Conservation (phyloP, 306 rosid genomes). For the Malus sylvestris region DNA sequence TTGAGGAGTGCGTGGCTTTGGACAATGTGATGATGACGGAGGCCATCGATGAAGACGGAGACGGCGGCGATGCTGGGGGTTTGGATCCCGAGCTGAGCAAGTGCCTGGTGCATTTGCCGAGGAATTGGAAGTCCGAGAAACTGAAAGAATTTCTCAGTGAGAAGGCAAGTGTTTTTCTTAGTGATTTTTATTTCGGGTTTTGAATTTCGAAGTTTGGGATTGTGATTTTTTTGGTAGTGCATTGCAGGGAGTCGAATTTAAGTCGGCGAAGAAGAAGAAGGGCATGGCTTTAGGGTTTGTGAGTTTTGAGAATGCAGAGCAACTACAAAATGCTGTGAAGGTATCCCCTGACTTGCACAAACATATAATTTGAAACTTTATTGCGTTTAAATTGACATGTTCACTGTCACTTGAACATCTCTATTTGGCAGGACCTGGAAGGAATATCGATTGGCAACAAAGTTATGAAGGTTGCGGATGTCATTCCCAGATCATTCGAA, state of each 20-base stretch:
- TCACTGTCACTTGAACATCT: conserved; percentile 1
- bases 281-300: conserved; percentile 76
- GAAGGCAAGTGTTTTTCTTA: conserved; percentile 32
- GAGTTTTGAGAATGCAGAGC: conserved; percentile 63
- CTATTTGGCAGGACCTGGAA: conserved; percentile 45
- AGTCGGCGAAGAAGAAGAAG: conserved; percentile 78
- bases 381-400: neutral
- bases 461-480: conserved; percentile 62
- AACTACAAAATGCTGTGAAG: conserved; percentile 47
- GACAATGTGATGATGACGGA: conserved; percentile 74
- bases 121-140: conserved; percentile 64
- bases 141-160: conserved; percentile 47
- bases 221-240: neutral
- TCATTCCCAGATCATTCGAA: conserved; percentile 59
- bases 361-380: neutral
- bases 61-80: conserved; percentile 16
- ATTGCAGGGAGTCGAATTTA: conserved; percentile 52
- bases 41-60: conserved; percentile 35
- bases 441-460: conserved; percentile 65
- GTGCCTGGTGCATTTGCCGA: conserved; percentile 79
- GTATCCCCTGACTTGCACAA: conserved; percentile 29
- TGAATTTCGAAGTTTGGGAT: neutral
- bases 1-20: neutral
- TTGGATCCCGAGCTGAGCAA: conserved; percentile 42
- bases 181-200: neutral